Evolutionary conservation across 176 grass and related monocot genomes (phyloP), one percentile per base, ranked within the genome.

Genomic region (Calamus simplicifolius): DNA sequence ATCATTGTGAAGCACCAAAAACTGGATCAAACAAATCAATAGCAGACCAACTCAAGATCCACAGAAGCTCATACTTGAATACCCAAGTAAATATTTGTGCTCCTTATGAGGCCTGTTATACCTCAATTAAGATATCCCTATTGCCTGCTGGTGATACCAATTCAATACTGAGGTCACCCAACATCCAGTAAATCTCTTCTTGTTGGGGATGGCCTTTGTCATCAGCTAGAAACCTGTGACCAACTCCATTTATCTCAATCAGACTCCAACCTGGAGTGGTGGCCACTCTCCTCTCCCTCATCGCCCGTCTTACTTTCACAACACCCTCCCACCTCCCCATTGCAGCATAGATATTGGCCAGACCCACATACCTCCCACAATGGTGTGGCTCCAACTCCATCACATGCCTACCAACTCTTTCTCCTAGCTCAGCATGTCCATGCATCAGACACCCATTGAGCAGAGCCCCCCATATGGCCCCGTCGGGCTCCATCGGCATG

Each of bases 321-420:
- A 15, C 64, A 1, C 51, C n/a, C n/a, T 54, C 64, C 64, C 64
- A 67, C 51, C 50, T 67, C 12, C 28, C 51, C 27, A 35, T 31
- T 0, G 51, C 29, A 19, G 64, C 64, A 35, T 67, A 67, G 27
- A 67, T 50, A 21, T 67, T 67, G 27, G 64, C 64, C 27, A 67
- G 64, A 17, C 50, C 51, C 6, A 67, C 64, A n/a, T 35, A 54
- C 51, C 64, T 67, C 28, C 64, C 51, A 21, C 50, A 31, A 18
- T 67, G 50, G 25, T 14, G n/a, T 0, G 64, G 64, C 27, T 67
- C 64, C 25, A 67, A 6, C 50, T 67, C 64, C 0, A 54, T 54
- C 51, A 54, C 64, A 27, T 8, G 50, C 51, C 16, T 53, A 18
- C 64, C 64, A 3, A 51, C 50, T 16, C 17, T 50, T 51, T 55